A percentile compares a stretch with the other conserved stretches of the same genome.
Conservation (phyloP, 2,329 filamentous ascomycete genomes). For the Talaromyces sp. region DNA sequence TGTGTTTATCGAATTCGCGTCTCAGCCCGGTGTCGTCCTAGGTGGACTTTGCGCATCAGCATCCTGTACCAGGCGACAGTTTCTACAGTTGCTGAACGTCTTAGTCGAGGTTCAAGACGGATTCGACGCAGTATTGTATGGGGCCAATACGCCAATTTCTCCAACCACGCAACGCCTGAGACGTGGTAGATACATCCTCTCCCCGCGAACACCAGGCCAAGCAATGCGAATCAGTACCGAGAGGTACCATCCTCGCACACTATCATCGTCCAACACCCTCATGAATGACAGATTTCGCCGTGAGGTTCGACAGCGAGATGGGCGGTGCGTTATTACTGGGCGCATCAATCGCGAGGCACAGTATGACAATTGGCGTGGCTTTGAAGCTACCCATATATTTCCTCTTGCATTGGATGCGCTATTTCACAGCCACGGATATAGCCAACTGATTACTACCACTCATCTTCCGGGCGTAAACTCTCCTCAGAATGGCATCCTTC, state of each 20-base stretch:
- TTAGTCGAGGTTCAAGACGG: background rate
- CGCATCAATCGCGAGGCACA: background rate
- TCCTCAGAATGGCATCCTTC: background rate
- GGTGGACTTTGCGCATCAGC: background rate
- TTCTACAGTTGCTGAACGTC: background rate
- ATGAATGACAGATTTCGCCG: background rate
- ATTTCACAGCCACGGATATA: too few relatives aligned
- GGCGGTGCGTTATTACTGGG: background rate
- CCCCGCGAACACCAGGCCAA: background rate
- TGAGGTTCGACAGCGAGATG: background rate
- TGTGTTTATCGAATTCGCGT: background rate
- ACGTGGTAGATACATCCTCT: background rate
- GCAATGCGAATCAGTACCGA: background rate
- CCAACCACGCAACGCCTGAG: background rate
- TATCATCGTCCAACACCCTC: background rate
- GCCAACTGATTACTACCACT: background rate
- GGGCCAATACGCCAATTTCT: background rate
- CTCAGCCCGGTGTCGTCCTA: background rate
- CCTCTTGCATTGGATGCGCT: too few relatives aligned
- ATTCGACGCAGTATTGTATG: background rate
- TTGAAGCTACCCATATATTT: too few relatives aligned
- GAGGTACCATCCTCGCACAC: background rate
- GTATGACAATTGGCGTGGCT: too few relatives aligned
- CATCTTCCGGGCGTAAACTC: background rate
- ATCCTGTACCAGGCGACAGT: background rate